phyloP scores from a whole-genome alignment of 108 stramenopile species.

The Nannochloropsis gaditana region DNA sequence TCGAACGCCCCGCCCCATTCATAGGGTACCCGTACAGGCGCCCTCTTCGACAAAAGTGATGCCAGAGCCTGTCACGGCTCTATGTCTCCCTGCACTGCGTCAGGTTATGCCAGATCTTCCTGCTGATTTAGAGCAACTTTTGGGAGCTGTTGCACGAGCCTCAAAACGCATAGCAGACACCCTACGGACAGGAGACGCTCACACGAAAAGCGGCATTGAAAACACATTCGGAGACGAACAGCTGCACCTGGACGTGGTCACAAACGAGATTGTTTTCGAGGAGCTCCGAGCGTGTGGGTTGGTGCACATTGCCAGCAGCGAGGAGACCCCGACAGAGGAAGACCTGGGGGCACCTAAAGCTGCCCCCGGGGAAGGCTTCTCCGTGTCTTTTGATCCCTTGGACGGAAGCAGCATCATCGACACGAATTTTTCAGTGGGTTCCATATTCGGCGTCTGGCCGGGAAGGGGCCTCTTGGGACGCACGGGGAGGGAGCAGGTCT shows the following conservation, averaged over 20 bases:
- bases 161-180: neutral
- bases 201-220: constrained; percentile 58
- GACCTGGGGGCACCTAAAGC: constrained; percentile 38
- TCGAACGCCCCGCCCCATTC: too few species aligned
- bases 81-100: neutral
- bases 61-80: neutral
- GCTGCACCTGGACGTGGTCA: constrained; percentile 69
- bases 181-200: constrained; percentile 28
- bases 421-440: constrained; percentile 56
- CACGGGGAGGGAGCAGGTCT: constrained; percentile 68
- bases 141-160: neutral
- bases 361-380: constrained; percentile 46
- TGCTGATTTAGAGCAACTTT: neutral
- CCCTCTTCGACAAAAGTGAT: too few species aligned
- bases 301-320: constrained; percentile 35
- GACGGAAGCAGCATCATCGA: constrained; percentile 58
- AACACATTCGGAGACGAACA: constrained; percentile 75
- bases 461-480: constrained; percentile 47
- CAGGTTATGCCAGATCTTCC: neutral
- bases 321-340: constrained; percentile 42
- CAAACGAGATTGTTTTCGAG: constrained; percentile 62
- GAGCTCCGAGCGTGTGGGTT: constrained; percentile 37
- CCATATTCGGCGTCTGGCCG: constrained; percentile 54
- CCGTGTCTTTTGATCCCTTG: constrained; percentile 57
- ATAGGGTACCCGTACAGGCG: too few species aligned